phyloP scores from a whole-genome alignment of 495 filamentous ascomycete genomes.

The Podospora australis region DNA sequence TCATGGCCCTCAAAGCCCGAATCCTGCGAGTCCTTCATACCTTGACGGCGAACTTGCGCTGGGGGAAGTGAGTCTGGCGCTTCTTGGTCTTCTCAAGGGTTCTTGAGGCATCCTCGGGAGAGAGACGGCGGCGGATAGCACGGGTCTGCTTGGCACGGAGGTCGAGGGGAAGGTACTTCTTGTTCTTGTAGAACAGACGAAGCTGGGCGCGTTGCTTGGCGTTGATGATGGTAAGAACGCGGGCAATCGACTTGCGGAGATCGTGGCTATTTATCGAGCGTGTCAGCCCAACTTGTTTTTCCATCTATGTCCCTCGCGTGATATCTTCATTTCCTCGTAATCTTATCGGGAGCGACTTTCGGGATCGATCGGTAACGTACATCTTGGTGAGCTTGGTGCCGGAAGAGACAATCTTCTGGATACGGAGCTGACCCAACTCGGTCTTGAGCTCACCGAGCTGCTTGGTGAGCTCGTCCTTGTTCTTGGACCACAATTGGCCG shows the following conservation, averaged over 20 bases:
- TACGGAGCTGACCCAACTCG: slow-evolving; percentile 86
- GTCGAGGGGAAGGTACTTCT: slow-evolving; percentile 97
- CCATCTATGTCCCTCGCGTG: not conserved
- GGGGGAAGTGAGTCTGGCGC: slow-evolving; percentile 90
- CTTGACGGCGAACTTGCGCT: slow-evolving; percentile 98
- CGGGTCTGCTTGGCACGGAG: slow-evolving; percentile 96
- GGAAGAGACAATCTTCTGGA: slow-evolving; percentile 94
- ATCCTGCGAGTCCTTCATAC: slow-evolving; percentile 40
- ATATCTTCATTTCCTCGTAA: slow-evolving; percentile 1
- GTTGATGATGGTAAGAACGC: slow-evolving; percentile 98
- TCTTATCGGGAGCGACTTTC: slow-evolving; percentile 16
- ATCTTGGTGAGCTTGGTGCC: slow-evolving; percentile 95
- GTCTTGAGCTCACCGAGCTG: slow-evolving; percentile 90
- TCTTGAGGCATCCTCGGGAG: slow-evolving; percentile 75
- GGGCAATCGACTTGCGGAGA: slow-evolving; percentile 98
- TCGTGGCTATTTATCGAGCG: slow-evolving; percentile 63
- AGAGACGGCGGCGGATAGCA: slow-evolving; percentile 86
- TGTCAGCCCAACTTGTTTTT: slow-evolving; percentile 17
- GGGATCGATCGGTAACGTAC: slow-evolving; percentile 49
- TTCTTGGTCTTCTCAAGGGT: slow-evolving; percentile 89
- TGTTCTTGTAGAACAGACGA: slow-evolving; percentile 98
- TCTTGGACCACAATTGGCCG: slow-evolving; percentile 94
- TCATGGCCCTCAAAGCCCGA: not conserved
- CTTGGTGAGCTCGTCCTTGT: slow-evolving; percentile 89
- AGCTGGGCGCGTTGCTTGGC: slow-evolving; percentile 96